Conservation (phyloP, 2,329 filamentous ascomycete species). For the Fusarium longipes region DNA sequence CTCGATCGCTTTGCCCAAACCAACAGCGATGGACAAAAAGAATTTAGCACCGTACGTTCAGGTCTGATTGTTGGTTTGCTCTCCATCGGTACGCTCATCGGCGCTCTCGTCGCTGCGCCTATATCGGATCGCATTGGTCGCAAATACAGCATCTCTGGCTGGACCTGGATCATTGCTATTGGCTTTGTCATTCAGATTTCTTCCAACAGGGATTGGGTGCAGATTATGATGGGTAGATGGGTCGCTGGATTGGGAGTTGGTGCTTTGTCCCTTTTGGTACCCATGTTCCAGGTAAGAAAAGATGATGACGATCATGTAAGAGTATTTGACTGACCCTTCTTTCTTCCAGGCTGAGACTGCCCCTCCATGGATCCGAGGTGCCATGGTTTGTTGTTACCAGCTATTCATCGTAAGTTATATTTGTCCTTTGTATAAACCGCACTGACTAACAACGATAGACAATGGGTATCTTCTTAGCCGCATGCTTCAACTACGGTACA, state of each 20-base stretch:
- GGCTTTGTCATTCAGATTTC: conserved; percentile 77
- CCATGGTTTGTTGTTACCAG: conserved; percentile 75
- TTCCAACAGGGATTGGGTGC: conserved; percentile 66
- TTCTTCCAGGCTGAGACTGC: conserved; percentile 69
- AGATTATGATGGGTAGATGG: conserved; percentile 73
- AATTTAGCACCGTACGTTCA: conserved; percentile 65
- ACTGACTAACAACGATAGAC: neutral
- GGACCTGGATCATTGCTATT: conserved; percentile 69
- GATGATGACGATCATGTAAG: neutral
- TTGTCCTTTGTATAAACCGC: neutral
- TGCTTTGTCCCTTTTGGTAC: conserved; percentile 70
- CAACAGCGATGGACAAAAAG: conserved; percentile 51
- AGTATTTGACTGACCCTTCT: neutral
- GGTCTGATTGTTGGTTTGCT: conserved; percentile 70
- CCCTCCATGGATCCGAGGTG: conserved; percentile 73
- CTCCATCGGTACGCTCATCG: conserved; percentile 70
- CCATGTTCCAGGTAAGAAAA: conserved; percentile 72
- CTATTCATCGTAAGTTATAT: conserved; percentile 68
- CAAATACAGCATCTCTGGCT: conserved; percentile 69
- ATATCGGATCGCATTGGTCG: conserved; percentile 74
- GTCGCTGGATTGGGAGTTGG: conserved; percentile 76
- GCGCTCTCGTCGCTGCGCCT: conserved; percentile 69
- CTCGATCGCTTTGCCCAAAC: conserved; percentile 61
- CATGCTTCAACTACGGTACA: conserved; percentile 73
- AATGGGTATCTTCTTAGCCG: conserved; percentile 71